Conservation (phyloP, 345 rosid genomes). For the Erodium maritimum region DNA sequence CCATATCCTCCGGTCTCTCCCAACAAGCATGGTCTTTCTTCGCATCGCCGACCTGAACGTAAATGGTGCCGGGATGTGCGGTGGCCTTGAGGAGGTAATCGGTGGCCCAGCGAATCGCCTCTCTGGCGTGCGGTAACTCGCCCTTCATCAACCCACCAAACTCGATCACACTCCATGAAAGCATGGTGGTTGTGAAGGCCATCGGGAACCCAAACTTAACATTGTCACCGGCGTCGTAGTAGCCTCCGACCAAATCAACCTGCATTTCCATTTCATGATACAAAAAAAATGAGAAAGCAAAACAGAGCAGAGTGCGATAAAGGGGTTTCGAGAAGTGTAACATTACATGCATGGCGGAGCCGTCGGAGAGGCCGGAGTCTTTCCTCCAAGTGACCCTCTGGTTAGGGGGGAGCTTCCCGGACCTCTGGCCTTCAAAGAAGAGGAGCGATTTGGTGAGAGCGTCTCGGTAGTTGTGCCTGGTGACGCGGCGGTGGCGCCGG, state of each 20-base stretch:
- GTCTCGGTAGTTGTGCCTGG: conserved; percentile 66
- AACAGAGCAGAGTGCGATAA: background rate
- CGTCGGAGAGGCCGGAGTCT: conserved; percentile 88
- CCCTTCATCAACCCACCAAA: conserved; percentile 81
- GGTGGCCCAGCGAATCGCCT: conserved; percentile 84
- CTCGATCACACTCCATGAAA: conserved; percentile 95
- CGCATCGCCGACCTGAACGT: conserved; percentile 84
- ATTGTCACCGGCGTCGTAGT: conserved; percentile 98
- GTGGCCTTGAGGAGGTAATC: conserved; percentile 94
- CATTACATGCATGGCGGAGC: conserved; percentile 63
- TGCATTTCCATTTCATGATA: conserved; percentile 19
- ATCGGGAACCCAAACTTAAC: conserved; percentile 95
- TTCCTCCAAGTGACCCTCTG: conserved; percentile 84
- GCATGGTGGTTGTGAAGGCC: conserved; percentile 94
- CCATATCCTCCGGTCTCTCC: conserved; percentile 99
- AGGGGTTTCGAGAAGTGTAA: background rate
- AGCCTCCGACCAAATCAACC: conserved; percentile 94
- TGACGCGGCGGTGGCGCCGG: conserved; percentile 40
- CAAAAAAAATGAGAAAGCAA: no score
- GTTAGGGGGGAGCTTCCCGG: conserved; percentile 73
- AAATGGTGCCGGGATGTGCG: conserved; percentile 52
- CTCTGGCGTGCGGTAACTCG: conserved; percentile 50
- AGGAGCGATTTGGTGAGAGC: conserved; percentile 89
- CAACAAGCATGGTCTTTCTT: conserved; percentile 82
- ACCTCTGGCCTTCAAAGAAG: conserved; percentile 87